These are phyloP conservation scores for Eucalyptus cloeziana DNA, from an alignment of 345 rosid genomes.

Conservation along the genomic window DNA sequence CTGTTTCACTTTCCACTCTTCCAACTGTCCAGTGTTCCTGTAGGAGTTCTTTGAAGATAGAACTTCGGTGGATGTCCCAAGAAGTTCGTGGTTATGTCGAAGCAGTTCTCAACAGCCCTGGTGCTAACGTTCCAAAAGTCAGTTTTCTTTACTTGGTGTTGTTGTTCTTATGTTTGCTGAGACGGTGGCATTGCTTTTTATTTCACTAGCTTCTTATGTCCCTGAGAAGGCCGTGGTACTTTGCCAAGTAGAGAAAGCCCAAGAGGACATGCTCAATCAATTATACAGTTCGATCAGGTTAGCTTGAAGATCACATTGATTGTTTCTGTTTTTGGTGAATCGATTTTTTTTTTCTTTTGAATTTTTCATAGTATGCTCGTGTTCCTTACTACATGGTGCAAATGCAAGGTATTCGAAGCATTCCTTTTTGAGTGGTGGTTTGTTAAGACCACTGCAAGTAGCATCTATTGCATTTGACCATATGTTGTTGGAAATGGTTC, in stretches of 20 bases:
- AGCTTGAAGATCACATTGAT: too few relatives aligned
- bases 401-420: neutral
- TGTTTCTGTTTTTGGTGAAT: too few relatives aligned
- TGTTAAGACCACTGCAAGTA: neutral
- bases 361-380: neutral
- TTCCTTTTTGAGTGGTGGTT: neutral
- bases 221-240: slow-evolving; percentile 81
- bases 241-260: slow-evolving; percentile 94
- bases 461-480: neutral
- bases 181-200: neutral
- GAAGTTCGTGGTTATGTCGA: slow-evolving; percentile 96
- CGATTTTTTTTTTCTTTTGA: neutral
- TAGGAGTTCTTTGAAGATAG: neutral
- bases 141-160: neutral
- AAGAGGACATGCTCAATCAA: too few relatives aligned
- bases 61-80: slow-evolving; percentile 95
- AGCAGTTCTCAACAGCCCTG: slow-evolving; percentile 87
- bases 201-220: neutral
- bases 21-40: neutral
- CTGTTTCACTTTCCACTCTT: neutral
- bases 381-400: neutral
- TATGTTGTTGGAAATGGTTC: neutral
- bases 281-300: too few relatives aligned
- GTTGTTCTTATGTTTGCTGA: neutral
- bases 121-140: slow-evolving; percentile 90